Evolutionary conservation across 306 rosid genomes (phyloP), one percentile per base, ranked within the genome.

Genomic region (Lathyrus sativus): DNA sequence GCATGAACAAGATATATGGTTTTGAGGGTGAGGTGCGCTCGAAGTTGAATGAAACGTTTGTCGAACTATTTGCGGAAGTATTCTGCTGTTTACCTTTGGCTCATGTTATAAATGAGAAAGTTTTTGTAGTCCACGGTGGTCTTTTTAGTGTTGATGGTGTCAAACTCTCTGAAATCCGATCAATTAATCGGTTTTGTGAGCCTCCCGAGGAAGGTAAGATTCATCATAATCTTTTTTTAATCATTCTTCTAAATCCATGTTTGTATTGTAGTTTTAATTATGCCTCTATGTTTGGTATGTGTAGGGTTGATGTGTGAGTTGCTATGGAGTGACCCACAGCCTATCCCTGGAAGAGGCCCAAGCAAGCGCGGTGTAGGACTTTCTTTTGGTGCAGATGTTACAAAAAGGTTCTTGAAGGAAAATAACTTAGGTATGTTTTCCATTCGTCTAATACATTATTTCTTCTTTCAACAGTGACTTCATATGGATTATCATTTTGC

Each of bases 311-410:
- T 95, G 99, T 95, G 99, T 64, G 99, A 95, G 80, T 75, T 95
- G 77, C 85, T 95, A 24, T 95, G 99, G 99, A 95, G 99, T 74
- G 99, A 95, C 78, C 99, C 99, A 71, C 99, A 95, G 62, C 96
- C 97, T 73, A 68, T 64, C 61, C 95, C 88, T 58, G 97, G 99
- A 79, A 83, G 99, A 79, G 99, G 99, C 56, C 96, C 99, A 2
- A 95, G 99, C 84, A 95, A 95, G 83, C 91, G 99, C 11, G 99
- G 99, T 19, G 99, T 95, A 4, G 99, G 99, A 64, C 99, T 95
- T 74, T 77, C 96, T 53, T 95, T 95, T 24, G 99, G 99, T 48
- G 86, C 72, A 26, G 99, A 95, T 71, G 97, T 95, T 62, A 95
- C 99, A 2, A 90, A 90, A 72, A 81, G 85, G 62, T 95, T 95